Evolutionary conservation across 345 rosid genomes (phyloP).

Genomic region (Arabis hirsuta): DNA sequence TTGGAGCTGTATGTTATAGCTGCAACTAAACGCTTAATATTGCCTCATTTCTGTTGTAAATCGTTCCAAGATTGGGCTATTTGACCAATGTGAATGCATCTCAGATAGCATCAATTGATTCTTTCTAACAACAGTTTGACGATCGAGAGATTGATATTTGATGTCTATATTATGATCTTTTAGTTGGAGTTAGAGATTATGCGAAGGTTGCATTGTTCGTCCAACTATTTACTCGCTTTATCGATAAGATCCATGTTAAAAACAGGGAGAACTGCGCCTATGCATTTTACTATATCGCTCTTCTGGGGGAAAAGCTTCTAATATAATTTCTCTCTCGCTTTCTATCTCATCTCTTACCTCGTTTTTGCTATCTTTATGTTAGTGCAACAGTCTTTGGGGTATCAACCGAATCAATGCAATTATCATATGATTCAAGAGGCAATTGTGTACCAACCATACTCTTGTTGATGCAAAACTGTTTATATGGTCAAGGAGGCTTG

Average conservation of each 20-base stretch:
- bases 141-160: neutral
- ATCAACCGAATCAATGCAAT: conserved; percentile 95
- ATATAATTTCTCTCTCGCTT: neutral
- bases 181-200: neutral
- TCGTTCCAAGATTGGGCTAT: conserved; percentile 1
- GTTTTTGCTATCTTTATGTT: conserved; percentile 24
- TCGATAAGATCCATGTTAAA: neutral
- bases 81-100: conserved; percentile 12
- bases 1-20: neutral
- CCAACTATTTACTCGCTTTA: neutral
- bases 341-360: conserved; percentile 25
- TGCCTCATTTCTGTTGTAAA: neutral
- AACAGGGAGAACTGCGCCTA: neutral
- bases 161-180: neutral
- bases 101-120: conserved; percentile 9
- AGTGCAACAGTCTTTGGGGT: conserved; percentile 97
- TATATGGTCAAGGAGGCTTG: conserved; percentile 86
- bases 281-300: neutral
- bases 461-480: conserved; percentile 81
- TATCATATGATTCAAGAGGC: conserved; percentile 86
- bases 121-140: neutral
- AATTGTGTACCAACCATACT: conserved; percentile 90
- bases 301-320: neutral
- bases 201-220: conserved; percentile 14
- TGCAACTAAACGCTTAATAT: neutral